phyloP scores from a whole-genome alignment of 2,329 filamentous ascomycete genomes.

The Colletotrichum filicis region DNA sequence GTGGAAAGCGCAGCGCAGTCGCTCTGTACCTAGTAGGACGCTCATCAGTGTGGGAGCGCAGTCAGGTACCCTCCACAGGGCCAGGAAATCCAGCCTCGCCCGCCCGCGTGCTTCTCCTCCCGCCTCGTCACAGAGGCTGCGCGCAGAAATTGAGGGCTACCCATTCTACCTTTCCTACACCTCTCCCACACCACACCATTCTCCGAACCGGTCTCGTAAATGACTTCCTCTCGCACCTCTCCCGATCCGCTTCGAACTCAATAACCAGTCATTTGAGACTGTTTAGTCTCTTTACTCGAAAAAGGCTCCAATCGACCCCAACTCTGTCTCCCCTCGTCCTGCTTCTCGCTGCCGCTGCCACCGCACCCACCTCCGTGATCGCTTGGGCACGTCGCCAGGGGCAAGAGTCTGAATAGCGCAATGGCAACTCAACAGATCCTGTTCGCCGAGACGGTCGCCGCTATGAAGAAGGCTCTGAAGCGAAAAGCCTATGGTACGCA shows the following conservation, averaged over 20 bases:
- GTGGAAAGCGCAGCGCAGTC: not conserved
- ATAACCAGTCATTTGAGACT: not conserved
- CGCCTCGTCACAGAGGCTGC: constrained; percentile 34
- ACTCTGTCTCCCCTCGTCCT: not conserved
- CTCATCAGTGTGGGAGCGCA: too few species aligned
- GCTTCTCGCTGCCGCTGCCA: constrained; percentile 2
- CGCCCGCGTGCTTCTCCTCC: constrained; percentile 35
- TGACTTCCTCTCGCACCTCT: constrained; percentile 9
- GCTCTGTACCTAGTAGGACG: constrained; percentile 4
- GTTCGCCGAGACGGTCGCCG: constrained; percentile 73
- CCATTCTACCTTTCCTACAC: constrained; percentile 20
- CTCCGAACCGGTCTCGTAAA: constrained; percentile 8
- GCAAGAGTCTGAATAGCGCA: constrained; percentile 23
- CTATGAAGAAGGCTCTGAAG: constrained; percentile 76
- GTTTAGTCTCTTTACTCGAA: not conserved
- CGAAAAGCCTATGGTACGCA: constrained; percentile 69
- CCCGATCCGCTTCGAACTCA: not conserved
- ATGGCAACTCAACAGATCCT: constrained; percentile 68
- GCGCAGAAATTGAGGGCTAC: constrained; percentile 37
- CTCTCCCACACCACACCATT: constrained; percentile 26
- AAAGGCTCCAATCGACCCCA: not conserved
- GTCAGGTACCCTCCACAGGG: too few species aligned
- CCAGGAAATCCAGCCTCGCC: constrained; percentile 32
- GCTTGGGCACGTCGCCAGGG: constrained; percentile 23
- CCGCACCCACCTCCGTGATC: constrained; percentile 19